Evolutionary conservation across 2,329 filamentous ascomycete genomes (phyloP).

Genomic region (Trichoderma simmonsii): DNA sequence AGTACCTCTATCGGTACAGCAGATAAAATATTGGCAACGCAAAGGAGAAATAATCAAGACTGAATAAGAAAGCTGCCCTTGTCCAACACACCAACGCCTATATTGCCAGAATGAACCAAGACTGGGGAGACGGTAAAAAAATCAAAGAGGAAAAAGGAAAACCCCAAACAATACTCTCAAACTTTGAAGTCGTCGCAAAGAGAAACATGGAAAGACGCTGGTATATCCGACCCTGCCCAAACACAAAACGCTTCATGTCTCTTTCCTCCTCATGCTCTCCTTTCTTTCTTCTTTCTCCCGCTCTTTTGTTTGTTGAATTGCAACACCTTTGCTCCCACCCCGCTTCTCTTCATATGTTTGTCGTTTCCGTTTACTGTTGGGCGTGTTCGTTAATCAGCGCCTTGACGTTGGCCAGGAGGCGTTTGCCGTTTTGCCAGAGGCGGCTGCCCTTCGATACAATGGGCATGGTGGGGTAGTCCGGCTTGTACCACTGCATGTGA

Average conservation of each 20-base stretch:
- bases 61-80: not conserved
- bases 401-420: constrained; percentile 29
- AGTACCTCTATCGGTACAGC: not conserved
- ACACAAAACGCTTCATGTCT: not conserved
- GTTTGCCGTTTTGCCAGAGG: constrained; percentile 36
- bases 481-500: constrained; percentile 62
- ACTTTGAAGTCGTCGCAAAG: not conserved
- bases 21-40: not conserved
- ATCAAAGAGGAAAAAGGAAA: not conserved
- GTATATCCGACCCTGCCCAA: not conserved
- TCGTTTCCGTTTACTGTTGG: constrained; percentile 25
- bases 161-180: not conserved
- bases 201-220: not conserved
- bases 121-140: not conserved
- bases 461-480: constrained; percentile 60
- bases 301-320: not conserved
- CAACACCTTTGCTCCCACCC: not conserved
- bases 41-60: not conserved
- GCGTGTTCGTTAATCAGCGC: constrained; percentile 31
- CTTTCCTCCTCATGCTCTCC: not conserved
- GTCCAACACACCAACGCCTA: not conserved
- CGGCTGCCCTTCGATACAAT: constrained; percentile 43
- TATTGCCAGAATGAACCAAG: not conserved
- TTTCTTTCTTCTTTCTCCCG: not conserved
- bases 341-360: too few species aligned